These are phyloP conservation scores for Trichophyton benhamiae DNA, from an alignment of 2,329 filamentous ascomycete species.

Conservation along the genomic window DNA sequence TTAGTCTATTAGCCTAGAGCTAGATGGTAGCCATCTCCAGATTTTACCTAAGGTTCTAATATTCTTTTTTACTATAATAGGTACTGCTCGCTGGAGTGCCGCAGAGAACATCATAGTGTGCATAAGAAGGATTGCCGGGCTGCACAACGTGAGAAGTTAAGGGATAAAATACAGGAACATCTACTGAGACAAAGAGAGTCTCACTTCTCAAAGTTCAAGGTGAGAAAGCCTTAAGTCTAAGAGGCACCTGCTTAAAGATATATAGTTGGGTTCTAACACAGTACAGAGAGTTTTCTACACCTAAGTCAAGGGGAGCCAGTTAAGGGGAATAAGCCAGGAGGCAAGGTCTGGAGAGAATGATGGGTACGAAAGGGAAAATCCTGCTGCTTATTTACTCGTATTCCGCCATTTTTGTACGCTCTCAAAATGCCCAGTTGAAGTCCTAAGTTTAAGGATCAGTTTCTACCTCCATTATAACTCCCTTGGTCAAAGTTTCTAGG, in stretches of 20 bases:
- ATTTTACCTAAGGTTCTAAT: neutral
- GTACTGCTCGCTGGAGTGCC: slow-evolving; percentile 6
- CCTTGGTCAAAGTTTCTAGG: too few relatives aligned
- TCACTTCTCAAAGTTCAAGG: neutral
- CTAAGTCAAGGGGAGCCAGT: neutral
- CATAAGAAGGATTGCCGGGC: slow-evolving; percentile 7
- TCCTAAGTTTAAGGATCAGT: too few relatives aligned
- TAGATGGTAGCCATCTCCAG: neutral
- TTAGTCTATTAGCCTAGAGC: neutral
- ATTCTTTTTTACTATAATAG: neutral
- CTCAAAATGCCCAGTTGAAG: too few relatives aligned
- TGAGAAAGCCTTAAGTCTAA: neutral
- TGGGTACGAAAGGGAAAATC: too few relatives aligned
- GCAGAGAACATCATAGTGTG: neutral
- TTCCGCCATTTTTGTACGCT: too few relatives aligned
- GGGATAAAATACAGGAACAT: neutral
- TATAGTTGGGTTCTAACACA: neutral
- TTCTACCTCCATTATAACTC: too few relatives aligned
- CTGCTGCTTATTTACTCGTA: too few relatives aligned
- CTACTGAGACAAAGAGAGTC: neutral
- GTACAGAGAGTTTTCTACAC: neutral
- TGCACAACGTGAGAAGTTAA: slow-evolving; percentile 5
- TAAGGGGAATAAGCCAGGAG: too few relatives aligned
- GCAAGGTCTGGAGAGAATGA: too few relatives aligned
- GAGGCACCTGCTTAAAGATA: too few relatives aligned